A percentile compares a stretch with the other conserved stretches of the same genome.
These are phyloP conservation scores for Trichoderma aggressivum DNA, from an alignment of 2,329 filamentous ascomycete genomes.

Conservation along the genomic window DNA sequence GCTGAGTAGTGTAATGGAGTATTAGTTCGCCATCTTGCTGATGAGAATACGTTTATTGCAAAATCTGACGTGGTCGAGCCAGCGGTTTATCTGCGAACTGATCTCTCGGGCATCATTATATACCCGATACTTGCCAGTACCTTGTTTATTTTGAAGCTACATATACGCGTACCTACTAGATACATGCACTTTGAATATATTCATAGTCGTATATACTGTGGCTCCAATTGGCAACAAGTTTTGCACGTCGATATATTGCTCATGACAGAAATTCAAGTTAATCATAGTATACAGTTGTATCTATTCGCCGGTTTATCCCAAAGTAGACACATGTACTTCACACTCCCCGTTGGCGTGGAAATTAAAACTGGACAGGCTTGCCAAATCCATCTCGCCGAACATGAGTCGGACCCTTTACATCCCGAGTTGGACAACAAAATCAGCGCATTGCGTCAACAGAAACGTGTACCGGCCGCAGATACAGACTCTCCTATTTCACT, in stretches of 20 bases:
- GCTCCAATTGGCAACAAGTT: background rate
- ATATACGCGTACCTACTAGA: background rate
- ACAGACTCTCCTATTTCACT: background rate
- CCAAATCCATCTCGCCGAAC: background rate
- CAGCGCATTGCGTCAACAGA: background rate
- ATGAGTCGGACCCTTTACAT: background rate
- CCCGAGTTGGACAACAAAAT: background rate
- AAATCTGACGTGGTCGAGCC: accelerated
- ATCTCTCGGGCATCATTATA: background rate
- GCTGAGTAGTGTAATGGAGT: background rate
- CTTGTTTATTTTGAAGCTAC: background rate
- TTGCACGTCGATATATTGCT: background rate
- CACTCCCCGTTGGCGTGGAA: background rate
- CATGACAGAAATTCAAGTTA: background rate
- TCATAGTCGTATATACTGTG: background rate
- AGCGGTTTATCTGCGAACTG: accelerated
- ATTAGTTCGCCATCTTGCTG: background rate
- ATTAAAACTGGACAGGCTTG: background rate
- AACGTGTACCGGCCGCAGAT: background rate
- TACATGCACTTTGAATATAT: background rate
- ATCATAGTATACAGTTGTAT: accelerated
- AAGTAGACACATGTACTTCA: background rate
- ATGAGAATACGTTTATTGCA: background rate
- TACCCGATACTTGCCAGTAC: background rate
- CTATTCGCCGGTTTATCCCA: background rate